Evolutionary conservation across 345 rosid genomes (phyloP).

Genomic region (Linum usitatissimum): DNA sequence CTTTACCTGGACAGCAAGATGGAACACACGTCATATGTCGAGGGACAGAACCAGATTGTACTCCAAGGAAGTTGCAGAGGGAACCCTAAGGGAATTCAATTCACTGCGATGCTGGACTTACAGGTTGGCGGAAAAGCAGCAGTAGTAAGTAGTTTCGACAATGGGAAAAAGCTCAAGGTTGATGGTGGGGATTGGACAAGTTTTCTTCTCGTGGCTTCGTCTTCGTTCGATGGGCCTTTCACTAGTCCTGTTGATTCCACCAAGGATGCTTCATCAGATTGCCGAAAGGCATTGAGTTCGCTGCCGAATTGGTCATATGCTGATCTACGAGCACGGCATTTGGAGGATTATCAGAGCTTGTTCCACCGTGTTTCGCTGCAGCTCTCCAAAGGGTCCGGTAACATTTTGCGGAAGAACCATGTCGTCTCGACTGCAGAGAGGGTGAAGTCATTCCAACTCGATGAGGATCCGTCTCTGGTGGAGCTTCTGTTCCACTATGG

Average conservation of each 20-base stretch:
- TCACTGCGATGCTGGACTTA: constrained; percentile 55
- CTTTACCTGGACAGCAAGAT: constrained; percentile 53
- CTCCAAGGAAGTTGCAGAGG: constrained; percentile 56
- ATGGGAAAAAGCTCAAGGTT: constrained; percentile 53
- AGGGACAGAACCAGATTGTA: constrained; percentile 35
- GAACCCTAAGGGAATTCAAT: constrained; percentile 53
- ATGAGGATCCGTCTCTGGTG: constrained; percentile 83
- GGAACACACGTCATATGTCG: constrained; percentile 24
- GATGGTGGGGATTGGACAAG: constrained; percentile 69
- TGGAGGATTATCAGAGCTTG: constrained; percentile 62
- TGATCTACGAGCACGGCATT: constrained; percentile 53
- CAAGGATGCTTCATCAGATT: constrained; percentile 47
- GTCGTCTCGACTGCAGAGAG: constrained; percentile 61
- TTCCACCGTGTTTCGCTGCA: constrained; percentile 65
- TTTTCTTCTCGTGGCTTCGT: constrained; percentile 45
- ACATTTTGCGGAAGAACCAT: constrained; percentile 11
- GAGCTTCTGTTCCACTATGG: constrained; percentile 78
- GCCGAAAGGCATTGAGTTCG: constrained; percentile 27
- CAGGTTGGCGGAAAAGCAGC: constrained; percentile 53
- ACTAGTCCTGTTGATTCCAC: constrained; percentile 58
- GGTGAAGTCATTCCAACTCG: constrained; percentile 53
- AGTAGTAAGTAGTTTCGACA: constrained; percentile 30
- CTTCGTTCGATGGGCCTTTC: constrained; percentile 82
- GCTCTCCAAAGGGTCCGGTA: constrained; percentile 38
- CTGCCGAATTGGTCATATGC: constrained; percentile 40